Evolutionary conservation across 2,329 filamentous ascomycete genomes (phyloP).

Genomic region (Microdochium paspali): DNA sequence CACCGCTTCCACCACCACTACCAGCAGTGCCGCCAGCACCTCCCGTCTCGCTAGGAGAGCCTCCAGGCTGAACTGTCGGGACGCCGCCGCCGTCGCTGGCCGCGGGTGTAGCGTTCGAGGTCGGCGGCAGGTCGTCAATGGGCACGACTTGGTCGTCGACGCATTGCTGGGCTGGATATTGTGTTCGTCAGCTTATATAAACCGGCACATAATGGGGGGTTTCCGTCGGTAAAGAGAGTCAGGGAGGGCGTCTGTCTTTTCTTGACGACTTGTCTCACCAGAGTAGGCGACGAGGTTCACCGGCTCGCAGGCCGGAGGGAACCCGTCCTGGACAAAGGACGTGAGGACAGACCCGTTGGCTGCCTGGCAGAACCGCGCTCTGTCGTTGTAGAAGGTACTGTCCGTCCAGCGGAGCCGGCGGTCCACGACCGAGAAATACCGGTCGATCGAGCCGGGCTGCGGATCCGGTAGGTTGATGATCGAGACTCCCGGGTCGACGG

Average conservation of each 20-base stretch:
- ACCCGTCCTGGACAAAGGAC: conserved; percentile 5
- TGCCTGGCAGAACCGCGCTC: conserved; percentile 8
- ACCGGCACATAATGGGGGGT: too few relatives aligned
- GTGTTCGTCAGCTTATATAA: conserved; percentile 2
- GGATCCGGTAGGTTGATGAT: conserved; percentile 7
- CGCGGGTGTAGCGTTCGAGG: neutral
- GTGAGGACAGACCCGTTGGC: conserved; percentile 6
- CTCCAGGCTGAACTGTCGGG: neutral
- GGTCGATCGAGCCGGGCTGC: conserved; percentile 4
- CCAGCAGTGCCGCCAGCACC: neutral
- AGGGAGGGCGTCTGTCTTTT: too few relatives aligned
- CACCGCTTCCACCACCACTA: too few relatives aligned
- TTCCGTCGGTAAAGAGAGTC: too few relatives aligned
- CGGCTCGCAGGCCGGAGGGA: conserved; percentile 4
- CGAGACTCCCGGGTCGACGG: conserved; percentile 6
- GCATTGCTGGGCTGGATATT: neutral
- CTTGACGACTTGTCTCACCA: conserved; percentile 6
- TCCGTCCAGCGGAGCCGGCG: conserved; percentile 9
- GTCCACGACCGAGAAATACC: conserved; percentile 5
- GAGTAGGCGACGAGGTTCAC: conserved; percentile 8
- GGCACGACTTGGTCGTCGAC: neutral
- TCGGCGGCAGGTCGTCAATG: neutral
- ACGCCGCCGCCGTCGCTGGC: neutral
- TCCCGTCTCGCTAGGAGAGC: neutral
- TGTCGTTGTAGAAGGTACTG: conserved; percentile 6